Evolutionary conservation across 2,329 filamentous ascomycete genomes (phyloP).

Genomic region (Botrytis tulipae): DNA sequence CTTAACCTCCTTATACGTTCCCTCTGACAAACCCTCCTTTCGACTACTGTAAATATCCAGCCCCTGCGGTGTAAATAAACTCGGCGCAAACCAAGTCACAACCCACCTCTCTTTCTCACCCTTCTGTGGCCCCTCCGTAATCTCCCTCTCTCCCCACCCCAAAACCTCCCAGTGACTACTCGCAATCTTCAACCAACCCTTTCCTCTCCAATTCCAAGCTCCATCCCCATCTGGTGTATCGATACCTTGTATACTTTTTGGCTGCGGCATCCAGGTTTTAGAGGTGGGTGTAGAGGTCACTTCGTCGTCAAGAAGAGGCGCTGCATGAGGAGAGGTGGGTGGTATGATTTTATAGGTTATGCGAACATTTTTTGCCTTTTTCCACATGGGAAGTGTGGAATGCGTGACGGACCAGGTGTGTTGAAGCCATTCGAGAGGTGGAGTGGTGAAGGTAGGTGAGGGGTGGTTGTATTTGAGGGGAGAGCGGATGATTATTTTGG

Average conservation of each 20-base stretch:
- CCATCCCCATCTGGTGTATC: conserved; percentile 51
- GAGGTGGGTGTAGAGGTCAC: conserved; percentile 62
- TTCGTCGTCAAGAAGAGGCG: conserved; percentile 59
- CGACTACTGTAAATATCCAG: conserved; percentile 73
- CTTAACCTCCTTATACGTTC: conserved; percentile 56
- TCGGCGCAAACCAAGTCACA: conserved; percentile 83
- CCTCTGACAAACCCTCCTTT: conserved; percentile 56
- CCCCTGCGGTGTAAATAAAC: conserved; percentile 78
- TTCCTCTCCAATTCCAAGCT: conserved; percentile 75
- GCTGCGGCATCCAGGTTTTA: conserved; percentile 44
- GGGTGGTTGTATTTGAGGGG: conserved; percentile 22
- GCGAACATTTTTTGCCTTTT: conserved; percentile 71
- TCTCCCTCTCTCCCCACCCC: conserved; percentile 60
- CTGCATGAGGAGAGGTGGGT: conserved; percentile 26
- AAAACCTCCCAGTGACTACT: conserved; percentile 78
- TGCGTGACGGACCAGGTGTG: conserved; percentile 73
- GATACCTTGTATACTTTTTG: conserved; percentile 63
- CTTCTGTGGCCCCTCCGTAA: conserved; percentile 40
- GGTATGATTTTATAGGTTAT: conserved; percentile 68
- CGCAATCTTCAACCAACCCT: conserved; percentile 70
- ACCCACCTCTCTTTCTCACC: conserved; percentile 57
- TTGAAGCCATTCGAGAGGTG: conserved; percentile 54
- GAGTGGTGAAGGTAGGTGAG: conserved; percentile 21
- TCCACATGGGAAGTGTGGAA: conserved; percentile 79
- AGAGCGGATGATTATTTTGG: conserved; percentile 23